These are phyloP conservation scores for Cystofilobasidium ferigula DNA, from an alignment of 768 basidiomycete species.

Conservation along the genomic window DNA sequence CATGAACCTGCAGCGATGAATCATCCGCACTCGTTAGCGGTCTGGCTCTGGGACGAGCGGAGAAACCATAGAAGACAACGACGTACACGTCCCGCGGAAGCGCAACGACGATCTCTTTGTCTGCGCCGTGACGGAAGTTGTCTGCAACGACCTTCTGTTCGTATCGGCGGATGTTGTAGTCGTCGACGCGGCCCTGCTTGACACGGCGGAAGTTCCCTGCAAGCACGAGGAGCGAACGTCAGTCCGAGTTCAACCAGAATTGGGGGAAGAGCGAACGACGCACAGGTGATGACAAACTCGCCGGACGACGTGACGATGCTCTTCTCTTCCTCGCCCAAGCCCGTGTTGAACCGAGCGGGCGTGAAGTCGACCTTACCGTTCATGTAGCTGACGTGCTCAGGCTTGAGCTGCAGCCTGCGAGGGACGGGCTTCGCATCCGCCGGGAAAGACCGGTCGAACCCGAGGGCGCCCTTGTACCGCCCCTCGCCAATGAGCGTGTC, in stretches of 20 bases:
- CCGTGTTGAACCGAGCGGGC: conserved; percentile 92
- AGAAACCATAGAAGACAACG: not conserved
- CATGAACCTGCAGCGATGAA: conserved; percentile 44
- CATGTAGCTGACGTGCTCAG: conserved; percentile 93
- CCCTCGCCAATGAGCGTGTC: conserved; percentile 91
- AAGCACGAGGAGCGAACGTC: not conserved
- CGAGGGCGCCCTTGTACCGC: conserved; percentile 44
- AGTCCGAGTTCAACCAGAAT: not conserved
- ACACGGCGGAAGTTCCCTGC: conserved; percentile 81
- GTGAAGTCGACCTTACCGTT: conserved; percentile 92
- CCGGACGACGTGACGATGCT: conserved; percentile 22
- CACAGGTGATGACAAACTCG: conserved; percentile 77
- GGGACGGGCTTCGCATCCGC: conserved; percentile 87
- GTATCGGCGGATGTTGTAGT: conserved; percentile 49
- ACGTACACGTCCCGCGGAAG: conserved; percentile 70
- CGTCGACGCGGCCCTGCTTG: conserved; percentile 78
- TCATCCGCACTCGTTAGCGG: not conserved
- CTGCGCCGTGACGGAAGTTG: conserved; percentile 94
- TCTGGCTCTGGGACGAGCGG: not conserved
- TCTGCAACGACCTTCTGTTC: conserved; percentile 91
- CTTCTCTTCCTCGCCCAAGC: conserved; percentile 71
- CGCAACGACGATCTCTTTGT: conserved; percentile 94
- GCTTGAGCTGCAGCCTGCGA: conserved; percentile 68
- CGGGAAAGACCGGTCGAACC: conserved; percentile 92
- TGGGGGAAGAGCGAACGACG: conserved; percentile 23